Evolutionary conservation across 305 asterid species (phyloP).

Genomic region (Fraxinus latifolia): DNA sequence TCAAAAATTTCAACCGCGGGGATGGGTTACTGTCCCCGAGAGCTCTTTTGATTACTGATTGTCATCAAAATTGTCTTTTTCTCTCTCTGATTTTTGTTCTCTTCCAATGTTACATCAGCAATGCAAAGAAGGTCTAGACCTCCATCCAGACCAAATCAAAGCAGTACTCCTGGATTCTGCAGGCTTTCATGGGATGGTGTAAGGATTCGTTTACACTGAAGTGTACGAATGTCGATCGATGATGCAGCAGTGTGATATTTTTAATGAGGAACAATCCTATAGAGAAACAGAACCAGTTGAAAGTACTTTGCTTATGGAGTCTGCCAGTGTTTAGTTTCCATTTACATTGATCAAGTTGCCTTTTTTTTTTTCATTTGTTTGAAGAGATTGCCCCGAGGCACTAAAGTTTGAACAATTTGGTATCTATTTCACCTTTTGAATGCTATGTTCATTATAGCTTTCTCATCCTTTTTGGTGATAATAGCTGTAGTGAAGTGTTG

Average conservation of each 20-base stretch:
- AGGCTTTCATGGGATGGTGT: constrained; percentile 69
- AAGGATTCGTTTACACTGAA: not conserved
- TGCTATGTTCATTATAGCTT: not conserved
- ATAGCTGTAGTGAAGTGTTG: not conserved
- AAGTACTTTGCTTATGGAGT: not conserved
- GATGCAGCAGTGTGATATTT: not conserved
- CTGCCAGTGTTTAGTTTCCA: not conserved
- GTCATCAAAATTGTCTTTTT: not conserved
- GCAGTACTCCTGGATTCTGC: constrained; percentile 78
- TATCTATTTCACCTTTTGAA: not conserved
- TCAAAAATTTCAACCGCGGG: not conserved
- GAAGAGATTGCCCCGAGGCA: constrained; percentile 7
- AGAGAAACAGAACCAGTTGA: not conserved
- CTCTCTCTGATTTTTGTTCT: not conserved
- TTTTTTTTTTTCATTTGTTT: not conserved
- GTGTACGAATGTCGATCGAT: constrained; percentile 4
- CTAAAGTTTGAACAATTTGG: constrained; percentile 12
- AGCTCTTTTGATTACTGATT: not conserved
- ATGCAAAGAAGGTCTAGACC: constrained; percentile 74
- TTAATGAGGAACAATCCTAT: not conserved
- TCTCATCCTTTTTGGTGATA: not conserved
- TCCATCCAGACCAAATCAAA: constrained; percentile 83
- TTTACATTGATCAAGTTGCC: not conserved
- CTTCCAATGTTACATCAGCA: constrained; percentile 41
- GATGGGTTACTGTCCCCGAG: not conserved